These are phyloP conservation scores for Penicillium daleae DNA, from an alignment of 495 filamentous ascomycete genomes.

Conservation along the genomic window DNA sequence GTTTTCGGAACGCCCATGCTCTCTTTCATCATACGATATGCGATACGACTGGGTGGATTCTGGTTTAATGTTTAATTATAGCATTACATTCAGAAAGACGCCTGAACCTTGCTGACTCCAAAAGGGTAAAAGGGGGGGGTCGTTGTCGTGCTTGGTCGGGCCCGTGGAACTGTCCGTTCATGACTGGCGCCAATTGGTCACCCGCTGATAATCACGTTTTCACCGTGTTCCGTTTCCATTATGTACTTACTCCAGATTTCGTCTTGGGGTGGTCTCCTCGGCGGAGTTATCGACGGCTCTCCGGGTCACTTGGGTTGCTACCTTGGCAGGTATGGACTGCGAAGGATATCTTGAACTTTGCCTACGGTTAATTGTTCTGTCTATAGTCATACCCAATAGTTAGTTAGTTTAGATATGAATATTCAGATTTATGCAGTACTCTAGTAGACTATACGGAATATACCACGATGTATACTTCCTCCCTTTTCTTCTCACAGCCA, in stretches of 20 bases:
- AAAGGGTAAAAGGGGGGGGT: conserved; percentile 19
- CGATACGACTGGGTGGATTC: neutral
- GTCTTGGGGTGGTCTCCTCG: neutral
- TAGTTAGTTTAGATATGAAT: no score
- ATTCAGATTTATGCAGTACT: neutral
- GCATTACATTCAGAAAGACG: conserved; percentile 3
- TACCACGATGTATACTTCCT: no score
- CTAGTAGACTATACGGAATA: no score
- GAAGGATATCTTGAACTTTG: neutral
- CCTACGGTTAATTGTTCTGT: neutral
- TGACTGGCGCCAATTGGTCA: conserved; percentile 3
- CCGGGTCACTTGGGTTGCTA: conserved; percentile 16
- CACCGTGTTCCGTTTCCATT: neutral
- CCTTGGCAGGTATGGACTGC: neutral
- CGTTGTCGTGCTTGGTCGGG: neutral
- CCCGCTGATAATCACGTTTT: conserved; percentile 9
- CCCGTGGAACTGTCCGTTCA: neutral
- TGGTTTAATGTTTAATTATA: conserved; percentile 6
- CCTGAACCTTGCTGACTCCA: conserved; percentile 1
- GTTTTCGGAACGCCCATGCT: neutral
- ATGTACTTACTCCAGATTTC: conserved; percentile 7
- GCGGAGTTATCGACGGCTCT: conserved; percentile 36
- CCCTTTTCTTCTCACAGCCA: neutral
- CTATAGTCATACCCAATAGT: no score
- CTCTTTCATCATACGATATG: neutral